Evolutionary conservation across 148 eudicot genomes (phyloP), one percentile per base, ranked within the genome.

Genomic region (Chenopodium berlandieri): DNA sequence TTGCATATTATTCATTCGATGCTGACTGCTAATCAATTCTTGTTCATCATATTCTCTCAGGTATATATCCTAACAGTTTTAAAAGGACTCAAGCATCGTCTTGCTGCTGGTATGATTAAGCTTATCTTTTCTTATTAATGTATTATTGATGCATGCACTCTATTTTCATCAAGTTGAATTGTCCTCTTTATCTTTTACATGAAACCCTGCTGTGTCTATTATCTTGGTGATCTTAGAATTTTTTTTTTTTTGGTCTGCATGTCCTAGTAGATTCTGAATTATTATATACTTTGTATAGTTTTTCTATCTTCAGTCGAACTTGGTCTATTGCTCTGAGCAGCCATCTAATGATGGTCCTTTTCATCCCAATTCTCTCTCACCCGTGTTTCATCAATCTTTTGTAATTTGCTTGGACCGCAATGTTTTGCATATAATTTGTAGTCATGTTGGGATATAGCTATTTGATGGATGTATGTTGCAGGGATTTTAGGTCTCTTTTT

Each of bases 41-140:
- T 79, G 17, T 74, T 71, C 23, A 64, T 34, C 75, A 37, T 76
- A 79, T 27, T 27, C 63, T 52, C 37, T 73, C 88, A 96, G 99
- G 99, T 96, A 79, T 94, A 92, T 86, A 71, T 96, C 83, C 87
- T 96, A 82, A 91, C 98, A 81, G 92, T 96, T 84, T 82, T 96
- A 79, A 96, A 90, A 91, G 92, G 97, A 88, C 97, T 96, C 80
- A 96, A 94, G 93, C 89, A 94, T 86, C 95, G 98, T 75, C 91
- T 91, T 84, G 98, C 99, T 83, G 99, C 98, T 82, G 98, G 99
- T 96, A 92, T 79, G 84, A 34, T 68, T 48, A 46, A 22, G 22
- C 20, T 63, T 62, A 20, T 63, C 30, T 23, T 71, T 19, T 5
- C 60, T 75, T 87, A 10, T 48, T 75, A 32, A 40, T 54, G 14